Evolutionary conservation across 2,329 filamentous ascomycete genomes (phyloP), one percentile per base, ranked within the genome.

Genomic region (Chaetomiaceae sp.): DNA sequence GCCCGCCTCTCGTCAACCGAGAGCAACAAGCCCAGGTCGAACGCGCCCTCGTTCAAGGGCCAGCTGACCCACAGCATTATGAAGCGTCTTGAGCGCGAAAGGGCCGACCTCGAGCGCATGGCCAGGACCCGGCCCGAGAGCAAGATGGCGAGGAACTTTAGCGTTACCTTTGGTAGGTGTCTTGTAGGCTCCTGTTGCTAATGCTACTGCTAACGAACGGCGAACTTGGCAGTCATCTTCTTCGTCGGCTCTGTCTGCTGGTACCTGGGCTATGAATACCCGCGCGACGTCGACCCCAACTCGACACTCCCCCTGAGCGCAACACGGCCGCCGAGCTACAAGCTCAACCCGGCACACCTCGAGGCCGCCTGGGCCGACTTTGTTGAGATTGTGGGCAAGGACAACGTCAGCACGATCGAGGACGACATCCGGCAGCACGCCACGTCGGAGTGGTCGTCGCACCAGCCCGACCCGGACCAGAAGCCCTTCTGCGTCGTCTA

Each of bases 351-450:
- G 54, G 75, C 81, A 61, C 85, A 87, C 64, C 78, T 88, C 63
- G 81, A 86, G 70, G 82, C 84, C 23, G 82, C 84, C 3, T 87
- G 84, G 84, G 72, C 81, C n/a, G 84, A 88, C 69, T 85, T 88
- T 56, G 77, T 78, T 51, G 76, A 75, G 51, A 77, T 87, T 45
- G 77, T 87, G 3, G 84, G 84, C 59, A 75, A 78, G 65, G 81
- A 84, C 14, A 77, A 86, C 61, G 82, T 88, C 52, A 84, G 80
- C 68, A 87, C 84, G 14, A 51, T 76, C 7, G 72, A 78, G 29
- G 68, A 71, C 19, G 81, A 85, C 61, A 69, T 85, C 31, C 69
- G 75, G 23, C 69, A 73, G 46, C 84, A 87, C 66, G 70, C 82
- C 33, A 77, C 76, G 27, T 85, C 82, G 22, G 76, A 79, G 40